Percentiles rank a stretch among this genome's conserved stretches.
Conservation (phyloP, 2,329 filamentous ascomycete species). For the Canariomyces notabilis region DNA sequence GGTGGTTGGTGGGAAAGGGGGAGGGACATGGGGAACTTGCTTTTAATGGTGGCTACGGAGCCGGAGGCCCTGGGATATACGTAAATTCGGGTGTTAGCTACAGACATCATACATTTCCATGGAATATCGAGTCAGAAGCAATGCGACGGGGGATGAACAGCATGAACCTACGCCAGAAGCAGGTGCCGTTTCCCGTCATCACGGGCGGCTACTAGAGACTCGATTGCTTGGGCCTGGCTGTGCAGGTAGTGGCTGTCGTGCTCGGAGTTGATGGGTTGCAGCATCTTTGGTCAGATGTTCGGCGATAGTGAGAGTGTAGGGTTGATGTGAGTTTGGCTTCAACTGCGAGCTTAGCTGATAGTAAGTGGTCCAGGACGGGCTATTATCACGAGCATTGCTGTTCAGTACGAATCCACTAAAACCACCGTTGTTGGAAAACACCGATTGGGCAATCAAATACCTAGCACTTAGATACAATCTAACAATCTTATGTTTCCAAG, state of each 20-base stretch:
- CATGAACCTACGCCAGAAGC: constrained; percentile 20
- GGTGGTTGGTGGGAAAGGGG: neutral
- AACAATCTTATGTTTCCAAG: no score
- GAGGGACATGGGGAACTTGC: constrained; percentile 4
- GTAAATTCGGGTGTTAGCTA: no score
- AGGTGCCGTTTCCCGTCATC: constrained; percentile 20
- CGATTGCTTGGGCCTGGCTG: constrained; percentile 16
- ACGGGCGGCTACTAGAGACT: constrained; percentile 16
- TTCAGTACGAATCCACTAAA: no score
- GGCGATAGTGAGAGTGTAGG: no score
- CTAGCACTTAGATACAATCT: no score
- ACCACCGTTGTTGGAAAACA: no score
- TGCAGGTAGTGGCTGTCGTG: constrained; percentile 19
- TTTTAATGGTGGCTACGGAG: constrained; percentile 27
- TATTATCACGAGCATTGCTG: no score
- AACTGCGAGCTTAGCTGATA: no score
- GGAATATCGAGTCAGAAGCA: neutral
- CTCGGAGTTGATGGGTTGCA: constrained; percentile 13
- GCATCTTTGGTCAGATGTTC: constrained; percentile 12
- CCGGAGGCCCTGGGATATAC: constrained; percentile 21
- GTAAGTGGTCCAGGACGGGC: no score
- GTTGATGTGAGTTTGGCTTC: no score
- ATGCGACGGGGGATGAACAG: neutral
- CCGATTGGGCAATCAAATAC: no score
- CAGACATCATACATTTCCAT: no score